Conservation (phyloP, 2,329 filamentous ascomycete genomes). For the Cordyceps fumosorosea region DNA sequence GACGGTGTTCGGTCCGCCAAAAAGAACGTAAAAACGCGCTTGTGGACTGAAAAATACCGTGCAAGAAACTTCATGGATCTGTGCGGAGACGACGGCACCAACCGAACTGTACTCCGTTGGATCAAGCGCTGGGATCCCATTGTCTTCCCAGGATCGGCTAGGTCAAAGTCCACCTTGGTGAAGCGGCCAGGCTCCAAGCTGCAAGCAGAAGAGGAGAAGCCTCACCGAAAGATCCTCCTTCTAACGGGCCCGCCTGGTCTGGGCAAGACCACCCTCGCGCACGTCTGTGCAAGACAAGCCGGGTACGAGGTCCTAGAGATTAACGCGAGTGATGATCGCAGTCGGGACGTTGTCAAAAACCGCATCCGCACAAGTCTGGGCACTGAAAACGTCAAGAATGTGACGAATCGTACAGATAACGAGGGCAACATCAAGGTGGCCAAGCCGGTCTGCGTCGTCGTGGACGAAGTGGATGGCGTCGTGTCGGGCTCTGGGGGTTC, state of each 20-base stretch:
- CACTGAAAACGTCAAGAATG: slow-evolving; percentile 84
- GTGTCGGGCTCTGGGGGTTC: slow-evolving; percentile 70
- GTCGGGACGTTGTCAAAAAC: slow-evolving; percentile 80
- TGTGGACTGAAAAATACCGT: slow-evolving; percentile 98
- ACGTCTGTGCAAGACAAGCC: slow-evolving; percentile 91
- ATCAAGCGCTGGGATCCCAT: slow-evolving; percentile 89
- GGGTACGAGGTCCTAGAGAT: slow-evolving; percentile 97
- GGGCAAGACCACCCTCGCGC: slow-evolving; percentile 92
- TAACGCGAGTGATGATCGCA: slow-evolving; percentile 94
- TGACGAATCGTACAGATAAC: slow-evolving; percentile 54
- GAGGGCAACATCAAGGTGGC: slow-evolving; percentile 59
- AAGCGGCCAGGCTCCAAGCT: slow-evolving; percentile 37
- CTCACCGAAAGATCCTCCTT: slow-evolving; percentile 81
- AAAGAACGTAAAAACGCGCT: slow-evolving; percentile 45
- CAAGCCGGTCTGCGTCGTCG: slow-evolving; percentile 84
- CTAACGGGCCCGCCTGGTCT: slow-evolving; percentile 87
- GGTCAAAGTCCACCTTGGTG: slow-evolving; percentile 42
- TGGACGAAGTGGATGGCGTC: slow-evolving; percentile 95
- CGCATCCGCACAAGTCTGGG: slow-evolving; percentile 86
- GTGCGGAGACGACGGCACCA: slow-evolving; percentile 89
- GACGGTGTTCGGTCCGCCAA: slow-evolving; percentile 20
- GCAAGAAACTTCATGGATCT: slow-evolving; percentile 88
- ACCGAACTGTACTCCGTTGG: slow-evolving; percentile 85
- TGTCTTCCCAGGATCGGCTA: slow-evolving; percentile 75
- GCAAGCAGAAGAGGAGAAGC: slow-evolving; percentile 59